A percentile compares a stretch with the other conserved stretches of the same genome.
phyloP scores from a whole-genome alignment of 495 filamentous ascomycete genomes.

The Penicillium tannophilum region DNA sequence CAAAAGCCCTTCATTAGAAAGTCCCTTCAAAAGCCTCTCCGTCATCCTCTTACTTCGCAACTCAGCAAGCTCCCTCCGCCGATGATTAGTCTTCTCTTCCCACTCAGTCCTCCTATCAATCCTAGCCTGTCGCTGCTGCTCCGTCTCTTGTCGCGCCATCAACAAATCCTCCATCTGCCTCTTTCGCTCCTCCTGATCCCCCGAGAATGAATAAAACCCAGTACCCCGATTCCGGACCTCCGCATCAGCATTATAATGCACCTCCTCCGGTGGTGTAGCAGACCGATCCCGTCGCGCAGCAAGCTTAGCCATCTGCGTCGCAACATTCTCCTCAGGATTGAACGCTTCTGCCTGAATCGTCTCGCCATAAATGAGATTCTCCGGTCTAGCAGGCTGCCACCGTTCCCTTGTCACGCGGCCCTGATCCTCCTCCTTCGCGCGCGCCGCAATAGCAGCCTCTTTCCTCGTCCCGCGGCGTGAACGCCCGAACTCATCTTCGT shows the following conservation, averaged over 20 bases:
- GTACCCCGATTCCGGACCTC: constrained; percentile 87
- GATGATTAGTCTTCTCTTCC: neutral
- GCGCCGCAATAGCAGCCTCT: constrained; percentile 59
- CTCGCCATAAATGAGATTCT: constrained; percentile 78
- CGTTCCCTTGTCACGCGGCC: constrained; percentile 46
- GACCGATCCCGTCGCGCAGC: constrained; percentile 73
- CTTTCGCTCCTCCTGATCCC: constrained; percentile 63
- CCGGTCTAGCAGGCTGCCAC: constrained; percentile 64
- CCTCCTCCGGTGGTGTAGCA: constrained; percentile 72
- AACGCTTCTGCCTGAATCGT: constrained; percentile 82
- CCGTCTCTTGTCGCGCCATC: constrained; percentile 66
- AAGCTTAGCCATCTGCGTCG: constrained; percentile 67
- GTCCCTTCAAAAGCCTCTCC: neutral
- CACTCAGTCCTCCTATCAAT: constrained; percentile 44
- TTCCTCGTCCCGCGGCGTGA: constrained; percentile 65
- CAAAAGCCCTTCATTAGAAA: neutral
- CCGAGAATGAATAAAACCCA: constrained; percentile 85
- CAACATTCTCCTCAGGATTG: constrained; percentile 61
- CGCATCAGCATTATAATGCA: constrained; percentile 79
- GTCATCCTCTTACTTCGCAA: constrained; percentile 6
- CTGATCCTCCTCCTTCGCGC: constrained; percentile 43
- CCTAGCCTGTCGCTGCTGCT: constrained; percentile 62
- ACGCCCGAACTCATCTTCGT: constrained; percentile 88
- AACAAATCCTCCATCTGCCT: constrained; percentile 77
- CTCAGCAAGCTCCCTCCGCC: neutral